A percentile compares a stretch with the other conserved stretches of the same genome.
phyloP scores from a whole-genome alignment of 768 basidiomycete genomes.

The Serendipita indica region DNA sequence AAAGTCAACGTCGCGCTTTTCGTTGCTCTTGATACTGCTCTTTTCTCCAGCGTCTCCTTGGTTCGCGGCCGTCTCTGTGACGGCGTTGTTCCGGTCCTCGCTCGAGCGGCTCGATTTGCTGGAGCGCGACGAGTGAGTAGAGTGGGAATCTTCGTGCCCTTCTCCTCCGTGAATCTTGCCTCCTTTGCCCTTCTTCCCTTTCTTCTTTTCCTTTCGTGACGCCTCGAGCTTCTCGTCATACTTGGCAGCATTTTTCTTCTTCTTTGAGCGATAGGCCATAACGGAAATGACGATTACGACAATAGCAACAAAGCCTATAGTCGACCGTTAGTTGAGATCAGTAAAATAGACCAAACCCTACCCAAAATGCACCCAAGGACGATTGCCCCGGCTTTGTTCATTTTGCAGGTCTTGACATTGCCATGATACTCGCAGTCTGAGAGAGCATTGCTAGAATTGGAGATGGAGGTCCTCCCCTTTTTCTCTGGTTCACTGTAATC shows the following conservation, averaged over 20 bases:
- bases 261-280: background rate
- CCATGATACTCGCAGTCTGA: too few species aligned
- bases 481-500: too few species aligned
- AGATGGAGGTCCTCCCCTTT: too few species aligned
- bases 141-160: background rate
- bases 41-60: background rate
- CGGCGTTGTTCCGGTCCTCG: background rate
- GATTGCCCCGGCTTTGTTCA: constrained; percentile 1
- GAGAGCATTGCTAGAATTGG: too few species aligned
- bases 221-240: background rate
- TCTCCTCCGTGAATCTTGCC: background rate
- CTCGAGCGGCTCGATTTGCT: background rate
- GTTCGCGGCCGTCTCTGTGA: background rate
- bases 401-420: background rate
- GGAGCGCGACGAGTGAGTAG: background rate
- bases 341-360: background rate
- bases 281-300: background rate
- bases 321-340: background rate
- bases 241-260: background rate
- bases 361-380: background rate
- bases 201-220: background rate
- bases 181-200: constrained; percentile 4
- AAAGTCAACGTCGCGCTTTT: background rate
- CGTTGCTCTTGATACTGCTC: background rate
- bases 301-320: background rate